Conservation (phyloP, 495 filamentous ascomycete genomes). For the Stereocaulon alpinum region DNA sequence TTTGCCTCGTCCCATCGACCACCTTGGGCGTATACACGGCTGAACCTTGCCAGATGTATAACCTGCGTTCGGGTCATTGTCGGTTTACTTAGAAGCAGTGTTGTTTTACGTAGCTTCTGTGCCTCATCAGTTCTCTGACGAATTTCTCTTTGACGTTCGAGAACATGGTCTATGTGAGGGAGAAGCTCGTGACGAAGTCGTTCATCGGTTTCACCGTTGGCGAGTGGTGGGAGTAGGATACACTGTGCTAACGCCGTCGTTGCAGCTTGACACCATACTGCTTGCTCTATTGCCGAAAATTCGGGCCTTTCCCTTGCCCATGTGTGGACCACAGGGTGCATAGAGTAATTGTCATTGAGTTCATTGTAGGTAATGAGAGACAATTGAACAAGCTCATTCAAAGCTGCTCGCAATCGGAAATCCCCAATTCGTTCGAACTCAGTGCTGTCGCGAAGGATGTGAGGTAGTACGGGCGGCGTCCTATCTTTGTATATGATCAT, state of each 20-base stretch:
- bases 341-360: slow-evolving; percentile 27
- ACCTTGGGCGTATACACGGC: slow-evolving; percentile 27
- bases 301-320: slow-evolving; percentile 30
- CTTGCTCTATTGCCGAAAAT: slow-evolving; percentile 28
- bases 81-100: slow-evolving; percentile 12
- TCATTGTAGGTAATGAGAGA: slow-evolving; percentile 27
- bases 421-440: slow-evolving; percentile 16
- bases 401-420: slow-evolving; percentile 16
- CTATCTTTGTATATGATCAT: slow-evolving; percentile 13
- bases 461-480: slow-evolving; percentile 18
- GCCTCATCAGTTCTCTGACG: slow-evolving; percentile 11
- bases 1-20: slow-evolving; percentile 26
- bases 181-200: slow-evolving; percentile 1
- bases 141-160: slow-evolving; percentile 17
- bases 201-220: neutral
- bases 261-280: slow-evolving; percentile 30
- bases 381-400: slow-evolving; percentile 25
- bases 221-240: slow-evolving; percentile 26
- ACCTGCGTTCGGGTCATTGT: slow-evolving; percentile 12
- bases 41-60: slow-evolving; percentile 25
- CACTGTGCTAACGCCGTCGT: slow-evolving; percentile 22
- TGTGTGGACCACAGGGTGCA: slow-evolving; percentile 33
- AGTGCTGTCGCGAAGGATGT: slow-evolving; percentile 20
- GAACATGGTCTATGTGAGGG: slow-evolving; percentile 24
- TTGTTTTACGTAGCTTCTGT: slow-evolving; percentile 7